Evolutionary conservation across 805 yeast genomes (phyloP), one percentile per base, ranked within the genome.

Genomic region (Candida jianshihensis): DNA sequence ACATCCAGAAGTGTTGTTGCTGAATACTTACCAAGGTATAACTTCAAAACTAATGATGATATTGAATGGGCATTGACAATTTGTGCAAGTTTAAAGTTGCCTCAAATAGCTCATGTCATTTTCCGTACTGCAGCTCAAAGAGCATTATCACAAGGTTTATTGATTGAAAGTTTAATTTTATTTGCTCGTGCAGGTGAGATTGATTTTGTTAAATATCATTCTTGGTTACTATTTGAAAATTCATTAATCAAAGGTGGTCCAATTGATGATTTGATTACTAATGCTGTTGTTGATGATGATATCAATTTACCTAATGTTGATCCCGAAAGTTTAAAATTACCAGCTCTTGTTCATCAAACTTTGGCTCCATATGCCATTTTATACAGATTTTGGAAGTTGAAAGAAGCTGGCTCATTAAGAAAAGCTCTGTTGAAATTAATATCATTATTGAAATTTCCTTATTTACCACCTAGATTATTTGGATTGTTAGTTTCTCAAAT

Each of bases 11-110:
- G 59, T 12, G 67, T 73, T 1, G 66, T 83, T 25, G 68, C 75
- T 4, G 78, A 75, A 40, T 66, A 73, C 33, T 58, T 83, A 25
- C 85, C 86, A 5, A 68, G 67, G 17, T 82, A 65, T 51, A 66
- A 77, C 30, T 78, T 77, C 49, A 60, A 69, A 36, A 78, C 79
- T 8, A 81, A 78, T 50, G 89, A 82, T 53, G 94, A 83, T 52
- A 66, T 81, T 42, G 92, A 83, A 55, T 83, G 90, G 90, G 72
- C 80, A 31, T 60, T 83, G 35, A 73, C 85, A 3, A 64, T 83
- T 5, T 81, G 90, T 60, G 83, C 88, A 11, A 70, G 78, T 46
- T 64, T 82, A 53, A 73, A 71, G 47, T 54, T 82, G 29, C 66
- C 75, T n/a, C 59, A 68, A 7, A 76, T 83, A 11, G 75, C 83